Percentiles rank a stretch among this genome's conserved stretches.
Conservation (phyloP, 108 stramenopile genomes). For the Cyclotella kingstonii region DNA sequence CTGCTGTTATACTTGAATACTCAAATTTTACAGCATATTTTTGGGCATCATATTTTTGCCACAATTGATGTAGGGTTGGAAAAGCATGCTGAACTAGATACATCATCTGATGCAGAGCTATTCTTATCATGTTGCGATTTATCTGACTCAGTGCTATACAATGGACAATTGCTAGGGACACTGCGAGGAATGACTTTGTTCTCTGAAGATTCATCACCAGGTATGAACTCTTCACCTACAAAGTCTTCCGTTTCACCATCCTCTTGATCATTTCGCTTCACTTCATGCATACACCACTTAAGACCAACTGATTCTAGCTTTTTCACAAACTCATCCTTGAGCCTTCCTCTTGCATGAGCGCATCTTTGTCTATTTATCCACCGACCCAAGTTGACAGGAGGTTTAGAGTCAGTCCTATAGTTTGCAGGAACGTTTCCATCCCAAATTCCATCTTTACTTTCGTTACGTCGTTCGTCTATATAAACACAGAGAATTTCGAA, state of each 20-base stretch:
- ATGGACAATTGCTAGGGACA: no score
- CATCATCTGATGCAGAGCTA: no score
- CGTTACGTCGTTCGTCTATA: slow-evolving; percentile 45
- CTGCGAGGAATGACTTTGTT: no score
- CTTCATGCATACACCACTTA: slow-evolving; percentile 55
- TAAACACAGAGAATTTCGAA: slow-evolving; percentile 72
- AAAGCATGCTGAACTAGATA: no score
- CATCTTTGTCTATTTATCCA: slow-evolving; percentile 88
- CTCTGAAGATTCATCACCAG: slow-evolving; percentile 4
- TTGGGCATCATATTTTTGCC: no score
- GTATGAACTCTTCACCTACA: slow-evolving; percentile 18
- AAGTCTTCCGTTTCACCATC: slow-evolving; percentile 10
- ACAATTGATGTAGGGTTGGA: no score
- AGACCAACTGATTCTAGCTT: slow-evolving; percentile 69
- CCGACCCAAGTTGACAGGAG: slow-evolving; percentile 73
- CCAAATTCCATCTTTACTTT: slow-evolving; percentile 53
- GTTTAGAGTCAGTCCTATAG: slow-evolving; percentile 63
- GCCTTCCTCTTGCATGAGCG: slow-evolving; percentile 69
- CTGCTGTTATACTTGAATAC: no score
- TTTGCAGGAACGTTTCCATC: slow-evolving; percentile 86
- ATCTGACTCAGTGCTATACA: no score
- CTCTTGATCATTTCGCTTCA: slow-evolving; percentile 6
- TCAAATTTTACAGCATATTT: no score
- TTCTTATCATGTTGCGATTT: no score
- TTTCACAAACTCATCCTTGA: slow-evolving; percentile 77